Base-by-base conservation (phyloP, 768 basidiomycete species). In the Boletus bicolor region DNA sequence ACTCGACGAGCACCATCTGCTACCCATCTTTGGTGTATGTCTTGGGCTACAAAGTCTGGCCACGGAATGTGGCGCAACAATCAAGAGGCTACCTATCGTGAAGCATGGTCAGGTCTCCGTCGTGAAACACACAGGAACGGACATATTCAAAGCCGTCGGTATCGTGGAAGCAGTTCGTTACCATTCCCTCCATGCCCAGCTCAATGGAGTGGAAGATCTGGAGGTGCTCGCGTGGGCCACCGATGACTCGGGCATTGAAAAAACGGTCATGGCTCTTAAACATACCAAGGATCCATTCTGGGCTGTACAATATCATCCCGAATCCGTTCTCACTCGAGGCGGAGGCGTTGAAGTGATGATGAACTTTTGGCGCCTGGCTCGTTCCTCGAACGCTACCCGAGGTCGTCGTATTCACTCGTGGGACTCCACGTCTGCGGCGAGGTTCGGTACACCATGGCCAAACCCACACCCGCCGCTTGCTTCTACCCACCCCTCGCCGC, bases 251-350 rank as follows among this genome's bases (percentile, higher is more conserved):
- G 87, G 85, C 51, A 84, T 89, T 56, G 87, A 86, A 7, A 76
- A 63, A 43, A 84, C 91, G 21, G 76, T 90, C 44, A 93, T 93
- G 91, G 89, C 84, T 39, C 72, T 81, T 28, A 80, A 78, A 59
- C 91, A 93, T 66, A 75, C 59, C 48, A 70, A 62, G 24, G 79
- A 77, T 56, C 91, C 91, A 5, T 89, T 91, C 64, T 93, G 88
- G 86, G 90, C 87, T 4, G 91, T 93, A 24, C 91, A 93, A 65
- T 93, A 93, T 67, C 91, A 93, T 67, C 91, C 91, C 7, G 91
- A 93, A 66, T 93, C 91, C 5, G 82, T 88, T 4, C 79, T 87
- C 61, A 93, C 90, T 2, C 73, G 76, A 42, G 81, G 79, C 3
- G 87, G 86, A 7, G 90, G 90, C 1, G 63, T 79, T n/a, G 79